Evolutionary conservation across 768 basidiomycete species (phyloP).

Genomic region (Chalciporus sphaerocephalus): DNA sequence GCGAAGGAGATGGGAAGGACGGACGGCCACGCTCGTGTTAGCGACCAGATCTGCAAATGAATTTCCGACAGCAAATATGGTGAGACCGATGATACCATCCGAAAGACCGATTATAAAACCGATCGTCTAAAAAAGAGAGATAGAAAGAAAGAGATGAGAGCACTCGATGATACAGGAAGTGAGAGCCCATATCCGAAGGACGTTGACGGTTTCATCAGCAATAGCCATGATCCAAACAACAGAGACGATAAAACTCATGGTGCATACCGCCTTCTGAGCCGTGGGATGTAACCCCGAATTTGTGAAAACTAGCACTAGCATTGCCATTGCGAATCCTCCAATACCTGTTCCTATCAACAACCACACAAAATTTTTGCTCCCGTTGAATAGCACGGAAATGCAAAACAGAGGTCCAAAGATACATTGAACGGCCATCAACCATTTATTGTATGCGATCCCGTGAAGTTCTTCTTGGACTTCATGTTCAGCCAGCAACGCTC

Average conservation of each 20-base stretch:
- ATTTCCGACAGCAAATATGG: slow-evolving; percentile 95
- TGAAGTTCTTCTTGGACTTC: slow-evolving; percentile 67
- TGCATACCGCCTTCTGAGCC: slow-evolving; percentile 69
- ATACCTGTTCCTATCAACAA: slow-evolving; percentile 50
- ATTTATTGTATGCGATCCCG: slow-evolving; percentile 67
- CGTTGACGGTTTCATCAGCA: slow-evolving; percentile 90
- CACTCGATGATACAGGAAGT: not conserved
- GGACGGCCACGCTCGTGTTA: slow-evolving; percentile 89
- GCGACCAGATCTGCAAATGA: slow-evolving; percentile 95
- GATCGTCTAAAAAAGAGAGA: slow-evolving; percentile 58
- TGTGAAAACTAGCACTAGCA: slow-evolving; percentile 56
- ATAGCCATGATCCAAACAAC: slow-evolving; percentile 99
- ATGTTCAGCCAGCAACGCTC: slow-evolving; percentile 68
- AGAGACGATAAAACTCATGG: slow-evolving; percentile 85
- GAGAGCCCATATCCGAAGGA: slow-evolving; percentile 62
- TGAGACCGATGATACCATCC: slow-evolving; percentile 94
- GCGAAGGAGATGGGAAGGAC: slow-evolving; percentile 22
- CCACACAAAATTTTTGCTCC: slow-evolving; percentile 43
- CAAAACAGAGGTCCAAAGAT: slow-evolving; percentile 78
- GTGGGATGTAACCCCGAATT: slow-evolving; percentile 53
- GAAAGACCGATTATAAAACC: slow-evolving; percentile 93
- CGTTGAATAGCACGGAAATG: slow-evolving; percentile 63
- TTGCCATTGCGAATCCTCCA: slow-evolving; percentile 50
- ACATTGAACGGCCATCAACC: slow-evolving; percentile 83
- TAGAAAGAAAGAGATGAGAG: not conserved